Conservation (phyloP, 176 grass and related monocot species). For the Echinochloa phyllopogon region DNA sequence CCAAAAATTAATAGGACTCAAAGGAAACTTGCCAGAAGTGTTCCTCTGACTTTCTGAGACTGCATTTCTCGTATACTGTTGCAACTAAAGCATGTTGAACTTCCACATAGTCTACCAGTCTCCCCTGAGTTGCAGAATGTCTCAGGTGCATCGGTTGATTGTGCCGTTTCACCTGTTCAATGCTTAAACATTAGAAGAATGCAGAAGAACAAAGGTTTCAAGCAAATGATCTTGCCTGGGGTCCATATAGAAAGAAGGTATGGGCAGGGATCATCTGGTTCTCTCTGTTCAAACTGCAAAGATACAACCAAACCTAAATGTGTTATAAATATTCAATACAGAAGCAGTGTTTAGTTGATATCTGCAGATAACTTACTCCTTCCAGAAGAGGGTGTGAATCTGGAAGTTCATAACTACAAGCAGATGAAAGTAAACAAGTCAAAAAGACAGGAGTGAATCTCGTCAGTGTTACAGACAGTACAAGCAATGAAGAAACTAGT, state of each 20-base stretch:
- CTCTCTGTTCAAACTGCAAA: conserved; percentile 68
- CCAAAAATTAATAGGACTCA: conserved; percentile 3
- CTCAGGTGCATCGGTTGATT: conserved; percentile 77
- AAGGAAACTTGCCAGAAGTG: conserved; percentile 64
- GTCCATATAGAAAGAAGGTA: conserved; percentile 94
- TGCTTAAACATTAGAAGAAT: conserved; percentile 29
- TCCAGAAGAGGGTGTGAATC: conserved; percentile 72
- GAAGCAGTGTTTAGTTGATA: conserved; percentile 16
- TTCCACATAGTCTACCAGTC: conserved; percentile 67
- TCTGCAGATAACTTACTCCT: conserved; percentile 57
- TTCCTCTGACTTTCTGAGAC: conserved; percentile 76
- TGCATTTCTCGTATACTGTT: conserved; percentile 71
- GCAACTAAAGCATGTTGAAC: conserved; percentile 68
- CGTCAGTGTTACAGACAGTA: neutral
- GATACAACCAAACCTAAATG: conserved; percentile 40
- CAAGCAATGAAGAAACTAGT: neutral
- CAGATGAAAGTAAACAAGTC: conserved; percentile 41
- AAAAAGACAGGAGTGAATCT: conserved; percentile 7
- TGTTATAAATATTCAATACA: conserved; percentile 18
- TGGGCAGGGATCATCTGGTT: conserved; percentile 79
- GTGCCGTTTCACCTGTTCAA: conserved; percentile 74
- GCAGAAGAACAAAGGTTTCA: conserved; percentile 12
- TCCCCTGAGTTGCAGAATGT: conserved; percentile 70
- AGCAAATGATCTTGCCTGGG: conserved; percentile 64
- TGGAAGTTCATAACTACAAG: conserved; percentile 83